phyloP scores from a whole-genome alignment of 2,329 filamentous ascomycete species.

The Colletotrichum sp. region DNA sequence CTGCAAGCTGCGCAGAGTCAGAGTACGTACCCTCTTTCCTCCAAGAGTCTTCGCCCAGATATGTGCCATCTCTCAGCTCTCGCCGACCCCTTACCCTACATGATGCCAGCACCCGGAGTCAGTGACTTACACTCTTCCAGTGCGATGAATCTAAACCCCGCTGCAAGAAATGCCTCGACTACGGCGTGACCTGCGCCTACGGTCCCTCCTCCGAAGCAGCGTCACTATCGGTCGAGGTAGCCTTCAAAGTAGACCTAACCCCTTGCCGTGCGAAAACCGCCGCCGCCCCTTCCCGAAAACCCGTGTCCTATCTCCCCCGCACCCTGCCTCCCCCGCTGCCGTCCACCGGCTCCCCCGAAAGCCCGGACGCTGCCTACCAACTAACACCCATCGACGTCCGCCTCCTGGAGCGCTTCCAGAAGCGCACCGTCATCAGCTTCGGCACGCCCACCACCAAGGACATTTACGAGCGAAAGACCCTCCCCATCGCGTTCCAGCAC shows the following conservation, averaged over 20 bases:
- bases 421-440: conserved; percentile 45
- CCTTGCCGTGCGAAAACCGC: fast-evolving
- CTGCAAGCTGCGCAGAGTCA: conserved; percentile 59
- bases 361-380: conserved; percentile 33
- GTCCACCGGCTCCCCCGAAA: conserved; percentile 1
- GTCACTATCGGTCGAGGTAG: conserved; percentile 19
- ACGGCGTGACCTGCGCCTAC: conserved; percentile 54
- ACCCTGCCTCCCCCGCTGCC: conserved; percentile 18
- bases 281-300: fast-evolving
- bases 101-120: background rate
- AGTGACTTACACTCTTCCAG: conserved; percentile 30
- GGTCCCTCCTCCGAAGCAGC: conserved; percentile 29
- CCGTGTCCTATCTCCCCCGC: background rate
- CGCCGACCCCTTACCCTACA: background rate
- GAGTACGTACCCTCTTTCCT: conserved; percentile 38
- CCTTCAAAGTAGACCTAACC: background rate
- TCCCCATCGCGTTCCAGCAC: conserved; percentile 47
- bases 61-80: background rate
- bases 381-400: conserved; percentile 36
- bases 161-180: conserved; percentile 52
- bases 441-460: conserved; percentile 33
- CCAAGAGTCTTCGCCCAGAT: background rate
- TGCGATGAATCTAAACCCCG: conserved; percentile 58
- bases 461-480: conserved; percentile 38
- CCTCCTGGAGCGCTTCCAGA: conserved; percentile 45